These are phyloP conservation scores for Sordariomycetes sp. DNA, from an alignment of 2,329 filamentous ascomycete genomes.

Conservation along the genomic window DNA sequence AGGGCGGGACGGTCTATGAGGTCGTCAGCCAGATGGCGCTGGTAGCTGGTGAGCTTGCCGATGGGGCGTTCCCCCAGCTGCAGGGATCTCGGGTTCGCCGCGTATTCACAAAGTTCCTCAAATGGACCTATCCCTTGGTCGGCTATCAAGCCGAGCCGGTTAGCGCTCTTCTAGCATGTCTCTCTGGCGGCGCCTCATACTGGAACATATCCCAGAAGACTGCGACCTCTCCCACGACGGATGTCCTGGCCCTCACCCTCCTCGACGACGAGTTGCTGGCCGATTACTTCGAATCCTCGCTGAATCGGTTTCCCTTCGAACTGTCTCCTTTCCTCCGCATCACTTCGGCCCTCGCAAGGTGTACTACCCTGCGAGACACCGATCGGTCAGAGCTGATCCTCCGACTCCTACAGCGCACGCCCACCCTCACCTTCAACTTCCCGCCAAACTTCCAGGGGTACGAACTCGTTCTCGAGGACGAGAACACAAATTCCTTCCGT, in stretches of 20 bases:
- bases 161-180: conserved; percentile 51
- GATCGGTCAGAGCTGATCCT: conserved; percentile 30
- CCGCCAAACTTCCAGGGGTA: conserved; percentile 64
- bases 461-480: conserved; percentile 71
- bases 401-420: conserved; percentile 56
- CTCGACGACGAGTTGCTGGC: conserved; percentile 42
- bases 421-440: conserved; percentile 69
- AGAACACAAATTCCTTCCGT: conserved; percentile 69
- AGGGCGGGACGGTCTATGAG: conserved; percentile 40
- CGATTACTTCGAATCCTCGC: conserved; percentile 7
- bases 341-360: conserved; percentile 19
- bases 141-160: conserved; percentile 66
- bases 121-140: conserved; percentile 53
- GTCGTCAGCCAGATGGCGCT: conserved; percentile 39
- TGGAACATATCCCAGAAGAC: conserved; percentile 36
- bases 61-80: conserved; percentile 38
- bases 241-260: conserved; percentile 31
- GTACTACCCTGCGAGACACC: conserved; percentile 10
- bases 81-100: conserved; percentile 53
- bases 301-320: conserved; percentile 27
- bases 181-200: conserved; percentile 41
- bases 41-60: conserved; percentile 31
- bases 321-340: conserved; percentile 19
- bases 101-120: conserved; percentile 60
- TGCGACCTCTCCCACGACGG: conserved; percentile 13